Evolutionary conservation across 805 yeast genomes (phyloP).

Genomic region (Candida sithepensis): DNA sequence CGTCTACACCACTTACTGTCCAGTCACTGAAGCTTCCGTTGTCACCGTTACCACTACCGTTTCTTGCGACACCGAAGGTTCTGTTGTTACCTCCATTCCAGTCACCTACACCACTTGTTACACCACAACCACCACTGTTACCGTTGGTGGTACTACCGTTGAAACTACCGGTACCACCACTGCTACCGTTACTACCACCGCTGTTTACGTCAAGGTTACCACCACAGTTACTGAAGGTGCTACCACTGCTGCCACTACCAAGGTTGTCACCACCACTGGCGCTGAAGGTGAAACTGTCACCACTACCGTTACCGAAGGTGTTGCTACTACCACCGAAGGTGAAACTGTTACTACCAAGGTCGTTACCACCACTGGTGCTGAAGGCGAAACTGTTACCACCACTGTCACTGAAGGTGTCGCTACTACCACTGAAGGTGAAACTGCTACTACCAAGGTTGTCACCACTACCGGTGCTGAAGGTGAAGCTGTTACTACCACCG

Average conservation of each 20-base stretch:
- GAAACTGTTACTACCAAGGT: conserved; percentile 9
- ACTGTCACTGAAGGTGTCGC: conserved; percentile 1
- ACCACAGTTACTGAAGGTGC: conserved; percentile 18
- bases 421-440: conserved; percentile 4
- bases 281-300: conserved; percentile 15
- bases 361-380: conserved; percentile 21
- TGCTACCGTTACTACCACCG: conserved; percentile 16
- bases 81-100: conserved; percentile 11
- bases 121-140: conserved; percentile 22
- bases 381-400: conserved; percentile 9
- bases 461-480: conserved; percentile 23
- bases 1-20: conserved; percentile 35
- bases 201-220: conserved; percentile 22
- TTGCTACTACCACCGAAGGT: conserved; percentile 22
- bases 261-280: conserved; percentile 8
- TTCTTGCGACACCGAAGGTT: not conserved
- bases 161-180: conserved; percentile 10
- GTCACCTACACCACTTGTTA: conserved; percentile 20
- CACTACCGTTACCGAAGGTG: conserved; percentile 3
- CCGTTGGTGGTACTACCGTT: conserved; percentile 11
- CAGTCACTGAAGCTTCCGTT: conserved; percentile 21
- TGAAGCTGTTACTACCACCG: conserved; percentile 10
- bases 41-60: conserved; percentile 7
- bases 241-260: conserved; percentile 23
- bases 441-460: too few species aligned